phyloP scores from a whole-genome alignment of 805 yeast species.

The Schwanniomyces yamadae region DNA sequence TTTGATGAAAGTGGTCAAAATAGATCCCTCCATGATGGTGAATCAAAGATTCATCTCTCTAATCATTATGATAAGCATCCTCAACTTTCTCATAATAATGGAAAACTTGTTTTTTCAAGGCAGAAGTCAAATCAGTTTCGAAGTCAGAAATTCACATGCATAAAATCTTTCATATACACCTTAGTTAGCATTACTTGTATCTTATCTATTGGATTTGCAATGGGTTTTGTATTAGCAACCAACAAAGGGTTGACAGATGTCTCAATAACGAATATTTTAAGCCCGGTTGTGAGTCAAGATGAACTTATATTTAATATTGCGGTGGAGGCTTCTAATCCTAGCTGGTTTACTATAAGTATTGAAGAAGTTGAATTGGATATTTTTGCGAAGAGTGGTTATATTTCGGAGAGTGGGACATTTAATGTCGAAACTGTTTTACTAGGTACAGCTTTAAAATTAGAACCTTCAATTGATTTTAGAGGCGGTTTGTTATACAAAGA shows the following conservation, averaged over 20 bases:
- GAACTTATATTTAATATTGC: slow-evolving; percentile 79
- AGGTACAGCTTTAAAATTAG: slow-evolving; percentile 67
- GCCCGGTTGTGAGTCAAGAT: slow-evolving; percentile 76
- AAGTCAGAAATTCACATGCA: slow-evolving; percentile 17
- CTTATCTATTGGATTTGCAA: slow-evolving; percentile 69
- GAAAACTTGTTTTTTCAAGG: slow-evolving; percentile 29
- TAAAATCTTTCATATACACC: slow-evolving; percentile 42
- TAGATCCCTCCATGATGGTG: slow-evolving; percentile 1
- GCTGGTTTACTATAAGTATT: slow-evolving; percentile 67
- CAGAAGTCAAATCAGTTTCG: slow-evolving; percentile 20
- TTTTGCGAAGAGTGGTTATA: slow-evolving; percentile 70
- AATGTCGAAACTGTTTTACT: slow-evolving; percentile 65
- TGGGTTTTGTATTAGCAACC: slow-evolving; percentile 84
- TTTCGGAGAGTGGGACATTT: slow-evolving; percentile 11
- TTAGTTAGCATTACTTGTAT: slow-evolving; percentile 47
- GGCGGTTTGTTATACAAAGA: slow-evolving; percentile 76
- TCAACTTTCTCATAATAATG: slow-evolving; percentile 20
- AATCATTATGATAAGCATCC: slow-evolving; percentile 15
- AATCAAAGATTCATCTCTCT: slow-evolving; percentile 13
- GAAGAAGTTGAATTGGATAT: slow-evolving; percentile 73
- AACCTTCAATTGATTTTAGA: slow-evolving; percentile 68
- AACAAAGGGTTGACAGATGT: slow-evolving; percentile 78
- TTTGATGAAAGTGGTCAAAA: slow-evolving; percentile 33
- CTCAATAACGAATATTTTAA: slow-evolving; percentile 57
- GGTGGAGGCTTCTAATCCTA: slow-evolving; percentile 84